Evolutionary conservation across 2,329 filamentous ascomycete species (phyloP).

Genomic region (Fusarium longipes): DNA sequence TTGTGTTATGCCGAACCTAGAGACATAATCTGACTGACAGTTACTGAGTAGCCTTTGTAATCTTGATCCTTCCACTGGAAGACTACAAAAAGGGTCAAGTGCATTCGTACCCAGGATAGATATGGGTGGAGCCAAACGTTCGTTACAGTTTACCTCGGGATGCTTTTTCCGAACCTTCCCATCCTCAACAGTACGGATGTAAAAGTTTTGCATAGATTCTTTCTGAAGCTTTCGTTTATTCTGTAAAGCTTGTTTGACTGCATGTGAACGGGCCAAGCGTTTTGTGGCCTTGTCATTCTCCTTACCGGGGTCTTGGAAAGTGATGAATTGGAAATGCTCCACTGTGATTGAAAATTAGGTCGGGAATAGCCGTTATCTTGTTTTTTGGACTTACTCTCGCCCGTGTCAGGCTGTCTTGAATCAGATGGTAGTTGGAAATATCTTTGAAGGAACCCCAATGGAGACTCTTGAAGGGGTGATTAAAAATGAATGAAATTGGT

Average conservation of each 20-base stretch:
- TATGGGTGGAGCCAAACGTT: neutral
- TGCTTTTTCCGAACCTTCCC: neutral
- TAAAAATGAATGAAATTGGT: neutral
- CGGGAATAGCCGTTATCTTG: neutral
- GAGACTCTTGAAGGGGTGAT: neutral
- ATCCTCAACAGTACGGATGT: neutral
- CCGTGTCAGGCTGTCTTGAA: rapidly evolving
- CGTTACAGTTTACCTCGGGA: rapidly evolving
- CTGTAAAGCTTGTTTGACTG: slow-evolving; percentile 22
- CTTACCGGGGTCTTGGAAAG: slow-evolving; percentile 1
- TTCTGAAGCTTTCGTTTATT: slow-evolving; percentile 30
- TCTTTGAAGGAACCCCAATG: too few relatives aligned
- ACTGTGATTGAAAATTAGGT: slow-evolving; percentile 3
- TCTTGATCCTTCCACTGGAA: slow-evolving; percentile 16
- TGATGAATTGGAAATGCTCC: slow-evolving; percentile 35
- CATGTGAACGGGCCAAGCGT: slow-evolving; percentile 37
- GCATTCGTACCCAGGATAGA: neutral
- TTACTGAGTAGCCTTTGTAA: slow-evolving; percentile 19
- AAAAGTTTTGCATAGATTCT: slow-evolving; percentile 22
- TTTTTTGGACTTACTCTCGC: neutral
- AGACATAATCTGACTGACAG: slow-evolving; percentile 21
- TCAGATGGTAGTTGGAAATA: rapidly evolving
- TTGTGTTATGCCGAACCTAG: rapidly evolving
- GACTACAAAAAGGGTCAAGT: slow-evolving; percentile 28
- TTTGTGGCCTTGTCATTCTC: neutral